A percentile compares a stretch with the other conserved stretches of the same genome.
Evolutionary conservation across 805 yeast species (phyloP).

Genomic region (Saccharomyces kudriavzevii): DNA sequence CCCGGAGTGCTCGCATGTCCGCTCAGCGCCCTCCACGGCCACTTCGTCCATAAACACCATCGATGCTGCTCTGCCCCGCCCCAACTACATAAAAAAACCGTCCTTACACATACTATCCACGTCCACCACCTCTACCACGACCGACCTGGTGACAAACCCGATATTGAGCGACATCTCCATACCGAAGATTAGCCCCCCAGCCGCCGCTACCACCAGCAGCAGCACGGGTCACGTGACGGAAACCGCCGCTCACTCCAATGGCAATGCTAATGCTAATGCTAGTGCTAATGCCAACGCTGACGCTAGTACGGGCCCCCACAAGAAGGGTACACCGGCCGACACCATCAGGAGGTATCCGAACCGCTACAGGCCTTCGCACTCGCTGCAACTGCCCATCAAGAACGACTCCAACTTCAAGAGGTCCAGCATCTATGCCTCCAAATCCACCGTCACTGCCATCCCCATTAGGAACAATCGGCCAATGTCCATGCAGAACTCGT

Average conservation of each 20-base stretch:
- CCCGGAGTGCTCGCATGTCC: background rate
- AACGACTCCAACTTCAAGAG: slow-evolving; percentile 24
- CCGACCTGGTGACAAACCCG: slow-evolving; percentile 26
- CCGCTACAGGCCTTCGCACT: background rate
- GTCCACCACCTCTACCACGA: slow-evolving; percentile 15
- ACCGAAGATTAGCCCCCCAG: slow-evolving; percentile 9
- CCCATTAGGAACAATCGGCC: slow-evolving; percentile 21
- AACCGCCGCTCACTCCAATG: background rate
- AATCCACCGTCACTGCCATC: slow-evolving; percentile 28
- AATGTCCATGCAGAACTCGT: slow-evolving; percentile 5
- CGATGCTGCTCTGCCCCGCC: background rate
- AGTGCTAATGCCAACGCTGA: background rate
- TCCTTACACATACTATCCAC: background rate
- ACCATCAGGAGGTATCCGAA: background rate
- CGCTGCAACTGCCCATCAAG: slow-evolving; percentile 18
- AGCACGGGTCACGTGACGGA: background rate
- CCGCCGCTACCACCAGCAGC: background rate
- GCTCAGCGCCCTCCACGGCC: background rate
- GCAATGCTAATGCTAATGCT: background rate
- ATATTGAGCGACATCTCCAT: slow-evolving; percentile 23
- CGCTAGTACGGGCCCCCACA: too few species aligned
- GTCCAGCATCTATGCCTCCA: slow-evolving; percentile 30
- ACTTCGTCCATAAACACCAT: background rate
- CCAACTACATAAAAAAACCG: background rate
- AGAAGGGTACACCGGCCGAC: too few species aligned